Conservation (phyloP, 23 red algal genomes). For the Gracilaria gracilis region DNA sequence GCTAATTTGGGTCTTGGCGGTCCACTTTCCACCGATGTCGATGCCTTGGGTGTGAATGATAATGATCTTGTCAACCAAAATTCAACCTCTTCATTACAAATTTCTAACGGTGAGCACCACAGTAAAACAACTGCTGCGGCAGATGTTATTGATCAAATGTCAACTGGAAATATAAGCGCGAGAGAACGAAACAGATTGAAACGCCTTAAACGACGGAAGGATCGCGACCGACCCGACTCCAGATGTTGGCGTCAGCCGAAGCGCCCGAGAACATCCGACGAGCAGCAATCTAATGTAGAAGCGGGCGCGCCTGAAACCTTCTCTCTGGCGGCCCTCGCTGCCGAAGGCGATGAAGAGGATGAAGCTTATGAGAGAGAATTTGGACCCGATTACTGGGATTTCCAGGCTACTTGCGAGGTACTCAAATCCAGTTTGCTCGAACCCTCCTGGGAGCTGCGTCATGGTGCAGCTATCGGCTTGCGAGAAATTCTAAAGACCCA, state of each 20-base stretch:
- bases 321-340: slow-evolving; percentile 50
- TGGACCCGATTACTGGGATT: slow-evolving; percentile 55
- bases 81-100: background rate
- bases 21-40: slow-evolving; percentile 38
- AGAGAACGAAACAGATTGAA: slow-evolving; percentile 80
- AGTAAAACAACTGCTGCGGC: slow-evolving; percentile 10
- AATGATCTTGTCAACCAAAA: slow-evolving; percentile 45
- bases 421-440: slow-evolving; percentile 79
- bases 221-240: slow-evolving; percentile 17
- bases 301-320: slow-evolving; percentile 34
- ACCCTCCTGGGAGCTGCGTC: slow-evolving; percentile 84
- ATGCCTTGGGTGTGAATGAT: slow-evolving; percentile 74
- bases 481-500: slow-evolving; percentile 84
- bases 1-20: slow-evolving; percentile 79
- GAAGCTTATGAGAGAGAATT: slow-evolving; percentile 61
- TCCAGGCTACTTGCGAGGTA: slow-evolving; percentile 69
- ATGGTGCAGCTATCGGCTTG: slow-evolving; percentile 91
- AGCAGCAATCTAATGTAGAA: background rate
- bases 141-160: slow-evolving; percentile 72
- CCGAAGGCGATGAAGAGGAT: slow-evolving; percentile 57
- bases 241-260: slow-evolving; percentile 14
- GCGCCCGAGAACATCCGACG: slow-evolving; percentile 29
- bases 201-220: slow-evolving; percentile 64
- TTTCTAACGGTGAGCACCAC: slow-evolving; percentile 1
- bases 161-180: slow-evolving; percentile 41